Conservation (phyloP, 495 filamentous ascomycete genomes). For the Penicillium diatomitis region DNA sequence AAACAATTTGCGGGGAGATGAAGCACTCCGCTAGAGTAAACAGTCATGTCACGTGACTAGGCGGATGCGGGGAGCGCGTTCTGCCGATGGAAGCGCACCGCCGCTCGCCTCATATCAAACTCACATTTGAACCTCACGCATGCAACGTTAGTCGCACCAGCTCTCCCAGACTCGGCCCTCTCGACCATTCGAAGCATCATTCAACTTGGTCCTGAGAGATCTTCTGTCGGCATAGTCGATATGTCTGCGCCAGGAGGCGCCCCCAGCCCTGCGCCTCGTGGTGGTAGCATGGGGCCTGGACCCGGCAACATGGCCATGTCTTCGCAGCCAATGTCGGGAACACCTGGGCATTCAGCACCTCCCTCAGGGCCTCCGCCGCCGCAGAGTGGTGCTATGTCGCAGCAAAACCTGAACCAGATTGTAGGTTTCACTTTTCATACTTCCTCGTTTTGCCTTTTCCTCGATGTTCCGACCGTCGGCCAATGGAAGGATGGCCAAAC, state of each 20-base stretch:
- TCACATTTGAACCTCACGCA: background rate
- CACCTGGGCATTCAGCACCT: slow-evolving; percentile 28
- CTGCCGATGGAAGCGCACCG: background rate
- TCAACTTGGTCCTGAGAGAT: background rate
- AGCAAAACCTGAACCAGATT: slow-evolving; percentile 92
- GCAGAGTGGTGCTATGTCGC: slow-evolving; percentile 48
- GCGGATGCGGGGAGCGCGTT: slow-evolving; percentile 12
- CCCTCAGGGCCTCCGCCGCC: slow-evolving; percentile 33
- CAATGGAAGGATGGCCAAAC: too few species aligned
- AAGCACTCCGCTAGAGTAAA: background rate
- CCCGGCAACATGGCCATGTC: slow-evolving; percentile 40
- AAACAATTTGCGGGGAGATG: background rate
- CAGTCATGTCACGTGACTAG: slow-evolving; percentile 12
- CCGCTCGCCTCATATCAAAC: slow-evolving; percentile 11
- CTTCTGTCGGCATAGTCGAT: slow-evolving; percentile 1
- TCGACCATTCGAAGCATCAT: background rate
- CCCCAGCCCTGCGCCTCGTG: slow-evolving; percentile 40
- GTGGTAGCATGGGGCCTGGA: slow-evolving; percentile 45
- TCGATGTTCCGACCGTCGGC: background rate
- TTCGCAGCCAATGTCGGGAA: slow-evolving; percentile 35
- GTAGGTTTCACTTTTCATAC: slow-evolving; percentile 45
- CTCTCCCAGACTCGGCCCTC: too few species aligned
- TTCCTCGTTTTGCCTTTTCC: background rate
- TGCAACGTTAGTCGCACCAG: too few species aligned
- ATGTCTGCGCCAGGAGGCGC: slow-evolving; percentile 43